Evolutionary conservation across 192 early-diverging fungal genomes (phyloP).

Genomic region (Coemansia sp.): DNA sequence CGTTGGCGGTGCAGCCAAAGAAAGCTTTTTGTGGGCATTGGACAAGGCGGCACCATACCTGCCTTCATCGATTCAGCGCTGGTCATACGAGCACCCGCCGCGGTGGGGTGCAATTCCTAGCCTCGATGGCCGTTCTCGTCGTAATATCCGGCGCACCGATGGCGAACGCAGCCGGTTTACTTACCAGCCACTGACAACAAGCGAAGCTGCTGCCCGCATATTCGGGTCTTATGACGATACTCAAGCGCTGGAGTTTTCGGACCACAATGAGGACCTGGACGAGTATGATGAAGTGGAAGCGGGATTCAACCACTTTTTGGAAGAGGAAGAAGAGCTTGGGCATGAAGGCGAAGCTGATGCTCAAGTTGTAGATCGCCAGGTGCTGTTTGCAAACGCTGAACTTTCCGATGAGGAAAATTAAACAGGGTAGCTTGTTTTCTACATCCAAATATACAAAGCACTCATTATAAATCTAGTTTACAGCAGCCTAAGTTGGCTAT

Average conservation of each 20-base stretch:
- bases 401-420: slow-evolving; percentile 42
- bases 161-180: slow-evolving; percentile 25
- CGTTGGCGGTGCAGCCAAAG: slow-evolving; percentile 26
- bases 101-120: slow-evolving; percentile 36
- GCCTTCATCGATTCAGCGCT: slow-evolving; percentile 35
- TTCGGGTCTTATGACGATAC: slow-evolving; percentile 16
- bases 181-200: slow-evolving; percentile 32
- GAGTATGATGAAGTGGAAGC: slow-evolving; percentile 51
- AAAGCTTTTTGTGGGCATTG: slow-evolving; percentile 35
- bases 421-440: neutral
- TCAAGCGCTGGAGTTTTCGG: slow-evolving; percentile 7
- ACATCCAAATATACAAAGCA: too few species aligned
- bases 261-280: slow-evolving; percentile 7
- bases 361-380: slow-evolving; percentile 32
- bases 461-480: too few species aligned
- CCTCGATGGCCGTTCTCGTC: slow-evolving; percentile 32
- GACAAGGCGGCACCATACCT: slow-evolving; percentile 46
- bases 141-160: slow-evolving; percentile 8
- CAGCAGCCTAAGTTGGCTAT: too few species aligned
- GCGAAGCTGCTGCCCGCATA: slow-evolving; percentile 22
- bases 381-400: slow-evolving; percentile 47
- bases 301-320: slow-evolving; percentile 49
- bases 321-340: slow-evolving; percentile 25
- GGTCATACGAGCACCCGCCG: slow-evolving; percentile 53
- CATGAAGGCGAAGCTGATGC: slow-evolving; percentile 3